Base-by-base conservation (phyloP, 768 basidiomycete genomes). In the Leccinum truebloodii region DNA sequence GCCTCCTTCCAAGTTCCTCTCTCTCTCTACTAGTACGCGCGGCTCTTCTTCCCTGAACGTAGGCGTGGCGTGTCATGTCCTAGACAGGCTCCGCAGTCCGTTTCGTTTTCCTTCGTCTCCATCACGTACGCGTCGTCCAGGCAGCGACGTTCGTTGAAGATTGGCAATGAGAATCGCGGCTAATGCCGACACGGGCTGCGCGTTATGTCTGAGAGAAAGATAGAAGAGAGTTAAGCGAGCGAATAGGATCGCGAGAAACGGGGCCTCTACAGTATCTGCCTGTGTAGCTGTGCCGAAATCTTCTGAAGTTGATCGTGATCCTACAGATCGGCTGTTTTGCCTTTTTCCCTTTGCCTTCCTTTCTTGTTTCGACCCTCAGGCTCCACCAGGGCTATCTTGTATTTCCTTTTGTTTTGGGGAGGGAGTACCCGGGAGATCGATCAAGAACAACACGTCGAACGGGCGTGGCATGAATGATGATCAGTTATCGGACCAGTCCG, bases 231-330 rank as follows among this genome's bases (percentile, higher is more conserved):
- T 20, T 52, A 6, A 39, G 5, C 41, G 28, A 48, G 14, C 60
- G 35, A 61, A 48, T 58, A 53, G 46, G 60, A 58, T 61, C 48
- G 32, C 39, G 10, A 39, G 48, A 39, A 44, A 44, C 41, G n/a
- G 9, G n/a, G 4, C 39, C n/a, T 44, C 44, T 44, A 44, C 44
- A 44, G 44, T 20, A 44, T 44, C 41, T 44, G 41, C 9, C 37
- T 16, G 37, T 18, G 7, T 37, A 34, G 34, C 37, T 41, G 39
- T 41, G 39, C 18, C 39, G 4, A 34, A 34, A 41, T 41, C 39
- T 44, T 10, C 16, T n/a, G 41, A 8, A 5, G 9, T 20, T 44
- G n/a, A 44, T 44, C 41, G 8, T 20, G 41, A 44, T 44, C 9
- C 41, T 44, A 44, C n/a, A 10, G 41, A 44, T 44, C 41, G n/a